Percentiles rank a stretch among this genome's conserved stretches.
These are phyloP conservation scores for Bonia amplexicaulis DNA, from an alignment of 176 grass and related monocot genomes.

Conservation along the genomic window DNA sequence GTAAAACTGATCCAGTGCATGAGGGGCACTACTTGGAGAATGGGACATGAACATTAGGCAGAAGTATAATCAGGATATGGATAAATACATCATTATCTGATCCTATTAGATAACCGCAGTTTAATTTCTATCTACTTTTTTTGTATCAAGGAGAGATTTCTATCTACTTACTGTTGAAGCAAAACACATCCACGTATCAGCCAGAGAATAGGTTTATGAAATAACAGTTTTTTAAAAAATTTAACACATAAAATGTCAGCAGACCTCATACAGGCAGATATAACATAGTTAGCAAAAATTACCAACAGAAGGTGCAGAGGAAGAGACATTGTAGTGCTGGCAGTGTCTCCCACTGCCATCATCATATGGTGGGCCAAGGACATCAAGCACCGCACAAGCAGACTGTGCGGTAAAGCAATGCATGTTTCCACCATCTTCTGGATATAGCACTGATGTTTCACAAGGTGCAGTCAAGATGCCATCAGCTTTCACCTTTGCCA, in stretches of 20 bases:
- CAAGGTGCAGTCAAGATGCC: constrained; percentile 49
- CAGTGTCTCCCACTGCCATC: constrained; percentile 49
- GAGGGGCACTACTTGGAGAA: neutral
- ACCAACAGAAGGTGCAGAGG: constrained; percentile 38
- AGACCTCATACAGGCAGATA: neutral
- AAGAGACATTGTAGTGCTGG: constrained; percentile 50
- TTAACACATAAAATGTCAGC: neutral
- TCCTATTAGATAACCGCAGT: neutral
- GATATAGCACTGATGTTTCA: constrained; percentile 53
- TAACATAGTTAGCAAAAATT: neutral
- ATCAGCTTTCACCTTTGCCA: constrained; percentile 61
- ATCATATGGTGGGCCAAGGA: constrained; percentile 60
- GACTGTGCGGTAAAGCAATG: constrained; percentile 61
- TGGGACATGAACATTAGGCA: neutral
- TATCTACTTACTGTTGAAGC: neutral
- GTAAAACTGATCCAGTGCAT: neutral
- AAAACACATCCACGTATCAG: neutral
- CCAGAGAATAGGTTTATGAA: neutral
- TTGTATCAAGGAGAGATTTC: neutral
- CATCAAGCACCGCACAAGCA: constrained; percentile 67
- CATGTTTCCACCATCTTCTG: constrained; percentile 58
- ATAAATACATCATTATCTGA: neutral
- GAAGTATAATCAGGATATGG: neutral
- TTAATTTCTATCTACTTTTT: neutral
- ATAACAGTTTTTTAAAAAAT: neutral